Evolutionary conservation across 2,329 filamentous ascomycete genomes (phyloP).

Genomic region (Seiridium cupressi): DNA sequence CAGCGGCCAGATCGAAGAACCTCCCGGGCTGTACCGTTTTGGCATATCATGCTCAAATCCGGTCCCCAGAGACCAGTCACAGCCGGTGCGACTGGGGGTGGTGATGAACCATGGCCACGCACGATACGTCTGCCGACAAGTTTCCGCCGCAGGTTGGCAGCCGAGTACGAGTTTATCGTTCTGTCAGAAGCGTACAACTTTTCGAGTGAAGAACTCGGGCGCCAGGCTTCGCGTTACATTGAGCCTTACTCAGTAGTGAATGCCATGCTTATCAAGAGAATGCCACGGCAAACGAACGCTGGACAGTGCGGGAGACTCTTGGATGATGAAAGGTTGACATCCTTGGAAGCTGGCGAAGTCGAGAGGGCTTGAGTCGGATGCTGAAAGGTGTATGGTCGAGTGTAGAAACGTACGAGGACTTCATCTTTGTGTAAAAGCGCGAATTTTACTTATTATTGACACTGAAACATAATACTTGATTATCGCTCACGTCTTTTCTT

Average conservation of each 20-base stretch:
- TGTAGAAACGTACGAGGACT: background rate
- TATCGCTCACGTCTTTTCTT: too few relatives aligned
- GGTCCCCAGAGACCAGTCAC: background rate
- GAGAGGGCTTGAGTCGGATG: background rate
- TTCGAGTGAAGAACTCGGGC: slow-evolving; percentile 1
- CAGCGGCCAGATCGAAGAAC: background rate
- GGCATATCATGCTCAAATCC: background rate
- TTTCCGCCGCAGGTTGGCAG: background rate
- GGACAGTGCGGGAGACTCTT: background rate
- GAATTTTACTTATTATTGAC: too few relatives aligned
- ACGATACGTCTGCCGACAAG: slow-evolving; percentile 4
- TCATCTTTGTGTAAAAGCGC: background rate
- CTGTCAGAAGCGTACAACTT: slow-evolving; percentile 9
- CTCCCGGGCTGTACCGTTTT: background rate
- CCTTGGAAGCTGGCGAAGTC: background rate
- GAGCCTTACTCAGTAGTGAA: background rate
- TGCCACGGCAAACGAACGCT: background rate
- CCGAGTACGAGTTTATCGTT: slow-evolving; percentile 7
- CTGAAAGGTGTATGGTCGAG: background rate
- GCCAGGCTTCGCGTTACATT: background rate
- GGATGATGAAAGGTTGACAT: background rate
- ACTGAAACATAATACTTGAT: too few relatives aligned
- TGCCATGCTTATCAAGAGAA: slow-evolving; percentile 4
- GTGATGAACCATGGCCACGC: slow-evolving; percentile 5
- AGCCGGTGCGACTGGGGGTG: background rate